phyloP scores from a whole-genome alignment of 2,329 filamentous ascomycete species.

The Graphilbum sp. region DNA sequence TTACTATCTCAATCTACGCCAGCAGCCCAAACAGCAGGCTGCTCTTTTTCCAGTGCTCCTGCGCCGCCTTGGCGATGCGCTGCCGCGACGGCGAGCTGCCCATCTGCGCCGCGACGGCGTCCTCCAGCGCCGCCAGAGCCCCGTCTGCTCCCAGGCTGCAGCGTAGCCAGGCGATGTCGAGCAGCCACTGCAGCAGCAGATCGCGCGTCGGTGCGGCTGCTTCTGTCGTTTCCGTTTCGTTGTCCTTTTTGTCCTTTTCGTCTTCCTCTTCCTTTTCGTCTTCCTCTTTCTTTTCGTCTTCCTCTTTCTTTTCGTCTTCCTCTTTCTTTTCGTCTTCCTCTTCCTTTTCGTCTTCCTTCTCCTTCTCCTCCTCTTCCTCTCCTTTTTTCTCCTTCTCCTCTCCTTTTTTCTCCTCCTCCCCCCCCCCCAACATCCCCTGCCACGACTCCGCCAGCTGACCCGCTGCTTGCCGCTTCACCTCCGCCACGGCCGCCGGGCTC shows the following conservation, averaged over 20 bases:
- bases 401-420: slow-evolving; percentile 10
- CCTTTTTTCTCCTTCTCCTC: slow-evolving; percentile 6
- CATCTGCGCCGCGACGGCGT: slow-evolving; percentile 21
- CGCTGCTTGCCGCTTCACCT: slow-evolving; percentile 43
- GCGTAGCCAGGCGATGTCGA: slow-evolving; percentile 38
- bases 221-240: slow-evolving; percentile 4
- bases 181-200: slow-evolving; percentile 41
- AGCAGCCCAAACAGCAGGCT: slow-evolving; percentile 69
- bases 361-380: slow-evolving; percentile 18
- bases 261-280: slow-evolving; percentile 7
- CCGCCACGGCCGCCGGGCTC: slow-evolving; percentile 49
- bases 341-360: slow-evolving; percentile 31
- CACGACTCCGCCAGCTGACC: slow-evolving; percentile 33
- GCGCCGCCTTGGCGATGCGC: slow-evolving; percentile 44
- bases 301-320: slow-evolving; percentile 15
- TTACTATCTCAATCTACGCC: slow-evolving; percentile 17
- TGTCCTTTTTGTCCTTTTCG: slow-evolving; percentile 10
- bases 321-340: slow-evolving; percentile 15
- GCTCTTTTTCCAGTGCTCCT: slow-evolving; percentile 72
- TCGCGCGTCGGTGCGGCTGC: slow-evolving; percentile 19
- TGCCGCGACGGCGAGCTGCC: slow-evolving; percentile 25
- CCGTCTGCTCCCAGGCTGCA: slow-evolving; percentile 19
- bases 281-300: neutral
- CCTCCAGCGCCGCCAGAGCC: neutral
- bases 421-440: slow-evolving; percentile 22